phyloP scores from a whole-genome alignment of 148 eudicot genomes.

The Rhododendron mucronatum region DNA sequence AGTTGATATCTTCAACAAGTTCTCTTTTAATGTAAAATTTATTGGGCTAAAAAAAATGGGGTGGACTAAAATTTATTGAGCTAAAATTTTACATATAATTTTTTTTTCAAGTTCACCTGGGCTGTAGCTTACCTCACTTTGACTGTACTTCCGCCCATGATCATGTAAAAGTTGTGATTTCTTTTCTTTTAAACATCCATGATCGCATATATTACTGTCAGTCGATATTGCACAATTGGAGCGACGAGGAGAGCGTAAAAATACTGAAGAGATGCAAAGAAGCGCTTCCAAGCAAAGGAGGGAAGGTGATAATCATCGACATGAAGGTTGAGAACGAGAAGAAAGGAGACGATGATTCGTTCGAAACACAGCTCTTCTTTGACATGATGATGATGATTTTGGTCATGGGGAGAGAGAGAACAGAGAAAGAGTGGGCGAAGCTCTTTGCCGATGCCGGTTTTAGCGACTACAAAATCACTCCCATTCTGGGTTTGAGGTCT shows the following conservation, averaged over 20 bases:
- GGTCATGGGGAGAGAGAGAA: conserved; percentile 6
- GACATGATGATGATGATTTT: conserved; percentile 14
- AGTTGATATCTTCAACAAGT: too few relatives aligned
- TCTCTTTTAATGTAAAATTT: too few relatives aligned
- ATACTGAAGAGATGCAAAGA: conserved; percentile 8
- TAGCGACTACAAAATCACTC: conserved; percentile 7
- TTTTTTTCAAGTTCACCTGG: too few relatives aligned
- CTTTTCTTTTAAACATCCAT: too few relatives aligned
- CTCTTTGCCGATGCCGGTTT: conserved; percentile 8
- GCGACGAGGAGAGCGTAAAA: not conserved
- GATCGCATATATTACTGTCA: not conserved
- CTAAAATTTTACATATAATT: too few relatives aligned
- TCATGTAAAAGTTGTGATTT: too few relatives aligned
- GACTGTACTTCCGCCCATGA: too few relatives aligned
- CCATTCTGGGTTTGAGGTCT: conserved; percentile 12
- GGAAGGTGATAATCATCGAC: conserved; percentile 15
- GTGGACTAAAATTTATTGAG: too few relatives aligned
- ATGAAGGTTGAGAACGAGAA: conserved; percentile 3
- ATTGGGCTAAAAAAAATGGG: too few relatives aligned
- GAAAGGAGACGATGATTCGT: not conserved
- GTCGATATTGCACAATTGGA: conserved; percentile 14
- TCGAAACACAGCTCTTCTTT: conserved; percentile 2
- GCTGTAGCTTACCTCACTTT: too few relatives aligned
- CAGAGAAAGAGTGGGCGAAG: conserved; percentile 9
- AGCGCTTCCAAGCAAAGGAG: conserved; percentile 15